phyloP scores from a whole-genome alignment of 768 basidiomycete genomes.

The Pulveroboletus sp. region DNA sequence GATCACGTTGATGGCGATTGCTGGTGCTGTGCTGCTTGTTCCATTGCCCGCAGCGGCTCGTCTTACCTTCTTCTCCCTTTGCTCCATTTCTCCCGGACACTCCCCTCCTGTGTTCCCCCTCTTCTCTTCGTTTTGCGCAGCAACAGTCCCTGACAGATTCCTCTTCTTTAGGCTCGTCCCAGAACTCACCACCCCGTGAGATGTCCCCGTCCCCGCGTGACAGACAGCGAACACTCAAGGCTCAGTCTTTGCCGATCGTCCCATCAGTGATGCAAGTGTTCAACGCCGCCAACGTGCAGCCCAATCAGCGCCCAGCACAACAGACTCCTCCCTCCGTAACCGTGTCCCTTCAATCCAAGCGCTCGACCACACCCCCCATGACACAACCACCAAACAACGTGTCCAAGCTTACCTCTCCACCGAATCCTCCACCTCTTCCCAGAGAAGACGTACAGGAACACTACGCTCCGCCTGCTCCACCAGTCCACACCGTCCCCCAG shows the following conservation, averaged over 20 bases:
- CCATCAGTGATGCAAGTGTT: constrained; percentile 55
- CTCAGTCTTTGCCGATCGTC: constrained; percentile 59
- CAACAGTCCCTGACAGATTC: constrained; percentile 2
- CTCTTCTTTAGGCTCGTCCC: constrained; percentile 13
- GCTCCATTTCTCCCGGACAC: not conserved
- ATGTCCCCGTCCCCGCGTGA: constrained; percentile 41
- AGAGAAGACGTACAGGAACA: constrained; percentile 33
- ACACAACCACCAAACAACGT: constrained; percentile 30
- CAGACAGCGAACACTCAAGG: constrained; percentile 50
- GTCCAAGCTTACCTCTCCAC: constrained; percentile 30
- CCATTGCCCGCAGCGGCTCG: not conserved
- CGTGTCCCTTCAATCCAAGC: constrained; percentile 32
- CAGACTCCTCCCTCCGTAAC: constrained; percentile 35
- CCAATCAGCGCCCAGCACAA: constrained; percentile 35
- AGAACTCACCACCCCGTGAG: constrained; percentile 36
- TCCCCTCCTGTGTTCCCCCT: not conserved
- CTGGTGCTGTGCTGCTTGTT: not conserved
- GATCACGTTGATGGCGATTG: not conserved
- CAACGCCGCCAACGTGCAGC: constrained; percentile 30
- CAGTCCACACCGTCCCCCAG: constrained; percentile 29
- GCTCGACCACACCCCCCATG: constrained; percentile 31
- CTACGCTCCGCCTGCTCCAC: constrained; percentile 41
- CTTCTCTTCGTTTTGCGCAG: not conserved
- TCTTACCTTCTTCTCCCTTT: not conserved
- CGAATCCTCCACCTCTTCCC: not conserved